Percentiles rank a stretch among this genome's conserved stretches.
Conservation (phyloP, 345 rosid genomes). For the Linum tenue region DNA sequence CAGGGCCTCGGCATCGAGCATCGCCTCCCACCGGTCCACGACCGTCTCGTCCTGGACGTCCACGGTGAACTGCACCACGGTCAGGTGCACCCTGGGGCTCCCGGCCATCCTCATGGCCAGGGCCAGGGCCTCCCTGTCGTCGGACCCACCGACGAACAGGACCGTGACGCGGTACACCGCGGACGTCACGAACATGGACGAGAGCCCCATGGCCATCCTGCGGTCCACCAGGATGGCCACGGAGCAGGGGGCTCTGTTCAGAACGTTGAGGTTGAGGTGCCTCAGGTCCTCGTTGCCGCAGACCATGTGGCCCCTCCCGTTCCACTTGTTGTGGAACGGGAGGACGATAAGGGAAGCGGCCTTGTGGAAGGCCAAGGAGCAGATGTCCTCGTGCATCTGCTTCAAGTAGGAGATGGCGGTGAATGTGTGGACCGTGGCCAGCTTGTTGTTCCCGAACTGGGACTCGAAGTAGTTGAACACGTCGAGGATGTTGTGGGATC, state of each 20-base stretch:
- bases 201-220: conserved; percentile 4
- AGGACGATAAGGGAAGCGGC: conserved; percentile 15
- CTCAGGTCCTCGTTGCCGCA: conserved; percentile 6
- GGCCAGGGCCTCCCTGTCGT: conserved; percentile 27
- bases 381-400: conserved; percentile 24
- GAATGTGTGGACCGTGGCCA: conserved; percentile 13
- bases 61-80: conserved; percentile 1
- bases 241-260: conserved; percentile 21
- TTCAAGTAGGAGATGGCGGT: conserved; percentile 20
- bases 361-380: conserved; percentile 22
- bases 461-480: neutral
- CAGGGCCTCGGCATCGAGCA: conserved; percentile 17
- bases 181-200: conserved; percentile 13
- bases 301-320: conserved; percentile 12
- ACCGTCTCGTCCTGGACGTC: neutral
- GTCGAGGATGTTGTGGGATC: conserved; percentile 9
- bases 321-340: conserved; percentile 24
- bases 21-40: conserved; percentile 6
- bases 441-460: neutral
- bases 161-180: neutral
- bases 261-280: conserved; percentile 14
- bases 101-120: conserved; percentile 23
- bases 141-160: conserved; percentile 18
- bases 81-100: conserved; percentile 11
- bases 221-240: conserved; percentile 22